A percentile compares a stretch with the other conserved stretches of the same genome.
Conservation (phyloP, 2,329 filamentous ascomycete species). For the Ophiostoma sp. region DNA sequence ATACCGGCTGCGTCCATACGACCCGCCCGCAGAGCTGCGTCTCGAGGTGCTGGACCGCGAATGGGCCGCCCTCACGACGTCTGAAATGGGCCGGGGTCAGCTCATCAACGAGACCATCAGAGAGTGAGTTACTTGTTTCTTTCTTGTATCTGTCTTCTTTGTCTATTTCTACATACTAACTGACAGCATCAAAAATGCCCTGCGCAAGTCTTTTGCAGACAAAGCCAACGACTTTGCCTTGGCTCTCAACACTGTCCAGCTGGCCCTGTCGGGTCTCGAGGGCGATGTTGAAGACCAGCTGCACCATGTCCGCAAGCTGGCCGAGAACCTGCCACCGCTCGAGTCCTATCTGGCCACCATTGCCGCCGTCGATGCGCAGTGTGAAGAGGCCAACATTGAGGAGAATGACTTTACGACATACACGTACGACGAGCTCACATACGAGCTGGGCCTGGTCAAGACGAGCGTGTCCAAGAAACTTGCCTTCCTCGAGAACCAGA, state of each 20-base stretch:
- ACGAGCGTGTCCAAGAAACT: conserved; percentile 93
- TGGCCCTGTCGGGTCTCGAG: conserved; percentile 94
- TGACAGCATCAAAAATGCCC: conserved; percentile 80
- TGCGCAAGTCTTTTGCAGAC: conserved; percentile 89
- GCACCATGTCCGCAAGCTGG: conserved; percentile 77
- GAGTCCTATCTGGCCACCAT: conserved; percentile 88
- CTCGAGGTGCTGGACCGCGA: conserved; percentile 76
- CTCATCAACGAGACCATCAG: conserved; percentile 97
- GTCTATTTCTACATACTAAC: neutral
- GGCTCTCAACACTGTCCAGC: conserved; percentile 87
- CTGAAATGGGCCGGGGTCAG: conserved; percentile 84
- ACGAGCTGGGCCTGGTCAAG: conserved; percentile 87
- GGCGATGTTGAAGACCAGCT: conserved; percentile 95
- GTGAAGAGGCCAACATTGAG: conserved; percentile 94
- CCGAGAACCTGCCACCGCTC: conserved; percentile 79
- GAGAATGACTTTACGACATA: conserved; percentile 99
- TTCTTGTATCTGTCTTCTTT: neutral
- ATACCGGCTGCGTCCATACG: conserved; percentile 84
- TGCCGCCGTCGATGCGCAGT: conserved; percentile 77
- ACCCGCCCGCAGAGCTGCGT: conserved; percentile 77
- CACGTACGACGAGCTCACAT: conserved; percentile 91
- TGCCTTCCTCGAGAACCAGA: conserved; percentile 94
- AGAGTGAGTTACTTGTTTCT: conserved; percentile 61
- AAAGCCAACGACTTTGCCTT: conserved; percentile 98
- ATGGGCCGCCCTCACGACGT: conserved; percentile 73